Percentiles rank a stretch among this genome's conserved stretches.
These are phyloP conservation scores for Backusella sp. DNA, from an alignment of 192 early-diverging fungal genomes.

Conservation along the genomic window DNA sequence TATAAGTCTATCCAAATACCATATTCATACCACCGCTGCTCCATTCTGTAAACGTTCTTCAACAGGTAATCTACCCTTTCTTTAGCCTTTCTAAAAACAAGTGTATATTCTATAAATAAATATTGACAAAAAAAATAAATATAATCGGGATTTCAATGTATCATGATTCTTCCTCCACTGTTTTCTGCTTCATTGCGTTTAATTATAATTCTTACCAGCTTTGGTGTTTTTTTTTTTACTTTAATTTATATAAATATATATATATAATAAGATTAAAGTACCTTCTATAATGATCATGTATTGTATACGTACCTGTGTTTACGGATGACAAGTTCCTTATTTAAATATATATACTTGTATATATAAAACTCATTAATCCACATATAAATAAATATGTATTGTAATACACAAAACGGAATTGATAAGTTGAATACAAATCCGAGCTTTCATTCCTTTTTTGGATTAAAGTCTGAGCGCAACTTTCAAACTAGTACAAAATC, in stretches of 20 bases:
- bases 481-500: slow-evolving; percentile 2
- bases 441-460: slow-evolving; percentile 3
- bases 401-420: not conserved
- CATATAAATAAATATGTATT: slow-evolving; percentile 1
- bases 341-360: not conserved
- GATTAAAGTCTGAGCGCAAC: slow-evolving; percentile 9
- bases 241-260: not conserved
- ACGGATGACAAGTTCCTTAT: not conserved
- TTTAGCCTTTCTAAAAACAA: not conserved
- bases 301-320: not conserved
- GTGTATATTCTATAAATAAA: not conserved
- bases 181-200: not conserved
- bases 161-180: not conserved
- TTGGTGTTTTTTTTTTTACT: not conserved
- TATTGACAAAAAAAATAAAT: not conserved
- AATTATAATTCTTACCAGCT: slow-evolving; percentile 8
- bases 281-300: not conserved
- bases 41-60: not conserved
- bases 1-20: not conserved
- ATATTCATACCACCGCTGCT: not conserved
- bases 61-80: not conserved
- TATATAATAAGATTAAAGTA: not conserved
- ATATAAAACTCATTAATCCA: not conserved
- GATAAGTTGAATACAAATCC: not conserved
- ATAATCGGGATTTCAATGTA: not conserved